Conservation (phyloP, 441 rosid species). For the Populus hybrid region DNA sequence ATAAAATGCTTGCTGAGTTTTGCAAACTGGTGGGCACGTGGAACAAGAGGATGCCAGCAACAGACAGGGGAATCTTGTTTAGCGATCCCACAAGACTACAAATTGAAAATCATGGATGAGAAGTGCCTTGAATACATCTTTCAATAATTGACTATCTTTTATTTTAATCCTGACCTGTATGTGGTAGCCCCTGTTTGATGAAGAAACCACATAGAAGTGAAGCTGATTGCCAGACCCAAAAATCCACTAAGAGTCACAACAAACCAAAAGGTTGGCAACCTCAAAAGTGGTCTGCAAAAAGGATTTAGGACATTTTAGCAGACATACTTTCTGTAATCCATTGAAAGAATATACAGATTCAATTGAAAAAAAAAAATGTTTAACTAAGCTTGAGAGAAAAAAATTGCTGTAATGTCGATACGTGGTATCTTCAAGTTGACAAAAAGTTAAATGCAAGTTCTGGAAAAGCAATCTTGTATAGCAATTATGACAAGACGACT, state of each 20-base stretch:
- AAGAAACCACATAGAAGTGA: slow-evolving; percentile 99
- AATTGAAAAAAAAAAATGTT: neutral
- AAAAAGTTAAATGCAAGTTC: neutral
- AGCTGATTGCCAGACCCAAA: slow-evolving; percentile 94
- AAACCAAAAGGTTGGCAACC: slow-evolving; percentile 79
- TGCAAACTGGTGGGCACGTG: slow-evolving; percentile 90
- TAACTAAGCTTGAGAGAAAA: neutral
- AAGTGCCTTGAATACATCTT: neutral
- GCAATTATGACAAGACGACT: neutral
- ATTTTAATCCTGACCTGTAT: slow-evolving; percentile 56
- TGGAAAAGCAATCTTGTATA: neutral
- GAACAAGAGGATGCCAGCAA: slow-evolving; percentile 84
- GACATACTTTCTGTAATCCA: neutral
- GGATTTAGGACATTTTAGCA: neutral
- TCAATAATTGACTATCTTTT: neutral
- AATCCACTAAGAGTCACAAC: slow-evolving; percentile 91
- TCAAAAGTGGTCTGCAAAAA: slow-evolving; percentile 74
- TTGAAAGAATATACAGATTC: neutral
- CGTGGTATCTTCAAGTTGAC: neutral
- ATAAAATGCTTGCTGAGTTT: slow-evolving; percentile 87
- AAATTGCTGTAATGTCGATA: neutral
- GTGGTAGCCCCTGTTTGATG: slow-evolving; percentile 99
- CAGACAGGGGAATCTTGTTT: slow-evolving; percentile 89
- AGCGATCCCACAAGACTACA: slow-evolving; percentile 94
- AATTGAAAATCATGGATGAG: slow-evolving; percentile 22